phyloP scores from a whole-genome alignment of 345 rosid genomes.

The Arabidopsis suecica region DNA sequence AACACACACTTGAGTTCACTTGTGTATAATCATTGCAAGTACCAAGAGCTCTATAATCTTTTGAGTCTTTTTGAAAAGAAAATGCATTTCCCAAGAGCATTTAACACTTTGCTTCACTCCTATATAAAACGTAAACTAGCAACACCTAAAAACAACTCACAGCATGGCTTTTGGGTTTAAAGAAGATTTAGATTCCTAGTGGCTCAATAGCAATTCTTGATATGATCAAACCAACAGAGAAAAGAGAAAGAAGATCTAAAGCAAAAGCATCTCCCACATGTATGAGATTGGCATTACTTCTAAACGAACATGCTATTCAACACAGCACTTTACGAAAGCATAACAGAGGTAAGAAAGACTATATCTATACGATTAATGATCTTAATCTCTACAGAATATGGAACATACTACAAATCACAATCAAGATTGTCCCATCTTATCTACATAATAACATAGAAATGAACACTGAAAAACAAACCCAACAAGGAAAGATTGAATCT shows the following conservation, averaged over 20 bases:
- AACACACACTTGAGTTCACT: neutral
- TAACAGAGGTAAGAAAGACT: neutral
- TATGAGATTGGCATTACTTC: slow-evolving; percentile 25
- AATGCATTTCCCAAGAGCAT: slow-evolving; percentile 32
- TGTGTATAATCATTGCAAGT: slow-evolving; percentile 16
- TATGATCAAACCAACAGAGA: slow-evolving; percentile 11
- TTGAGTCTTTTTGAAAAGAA: slow-evolving; percentile 28
- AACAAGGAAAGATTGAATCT: neutral
- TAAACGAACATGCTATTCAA: slow-evolving; percentile 10
- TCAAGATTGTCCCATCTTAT: neutral
- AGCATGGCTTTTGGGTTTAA: slow-evolving; percentile 18
- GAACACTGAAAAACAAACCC: neutral
- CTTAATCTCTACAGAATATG: neutral
- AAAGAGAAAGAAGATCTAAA: slow-evolving; percentile 27
- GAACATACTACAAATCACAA: no score
- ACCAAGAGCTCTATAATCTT: neutral
- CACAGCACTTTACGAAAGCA: neutral
- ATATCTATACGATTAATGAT: slow-evolving; percentile 21
- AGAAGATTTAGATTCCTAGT: slow-evolving; percentile 40
- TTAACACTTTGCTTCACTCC: slow-evolving; percentile 33
- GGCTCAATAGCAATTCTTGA: slow-evolving; percentile 33
- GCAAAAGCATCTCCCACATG: slow-evolving; percentile 42
- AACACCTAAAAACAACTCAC: slow-evolving; percentile 8
- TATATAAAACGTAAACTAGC: slow-evolving; percentile 26
- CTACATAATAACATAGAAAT: neutral